Base-by-base conservation (phyloP, 768 basidiomycete genomes). In the Amanita rimosa region DNA sequence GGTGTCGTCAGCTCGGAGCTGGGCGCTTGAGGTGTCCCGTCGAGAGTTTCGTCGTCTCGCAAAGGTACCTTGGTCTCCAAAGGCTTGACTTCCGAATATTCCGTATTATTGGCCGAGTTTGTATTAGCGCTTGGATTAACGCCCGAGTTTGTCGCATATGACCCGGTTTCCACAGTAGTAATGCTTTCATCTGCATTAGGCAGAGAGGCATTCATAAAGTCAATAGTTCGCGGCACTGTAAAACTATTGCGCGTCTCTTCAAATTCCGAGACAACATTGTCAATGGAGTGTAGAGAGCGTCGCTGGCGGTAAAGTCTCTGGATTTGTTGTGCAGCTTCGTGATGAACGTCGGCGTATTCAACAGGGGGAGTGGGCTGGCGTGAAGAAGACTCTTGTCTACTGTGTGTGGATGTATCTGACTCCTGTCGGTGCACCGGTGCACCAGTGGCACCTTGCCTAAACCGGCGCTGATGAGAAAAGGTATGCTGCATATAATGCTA, bases 241-340 rank as follows among this genome's bases (percentile, higher is more conserved):
- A 82, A 82, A 17, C 55, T 51, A 5, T 57, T 49, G 52, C 69
- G 69, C 31, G 75, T 58, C 8, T 58, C 44, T 10, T 71, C 58
- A 61, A 82, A 82, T 57, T 72, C 60, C 6, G 60, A 46, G 31
- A 67, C 57, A 47, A 79, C 57, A 19, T 60, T 41, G 34, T 64
- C 53, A 56, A 82, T 69, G 19, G 67, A 49, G 19, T 53, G 53
- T 41, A 76, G 63, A 1, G 79, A 65, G 24, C 60, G 58, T 54
- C 70, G 64, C 16, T 68, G 56, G 46, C 75, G 77, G 60, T 68
- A 75, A 40, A 62, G 60, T 6, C 62, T 62, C 52, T 78, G 78
- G 41, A 79, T 76, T 43, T 57, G 69, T 24, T 63, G 61, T 2
- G 77, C 77, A 2, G 73, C 69, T 43, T 67, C 61, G 10, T 68